Base-by-base conservation (phyloP, 306 rosid species). In the Vigna angularis region DNA sequence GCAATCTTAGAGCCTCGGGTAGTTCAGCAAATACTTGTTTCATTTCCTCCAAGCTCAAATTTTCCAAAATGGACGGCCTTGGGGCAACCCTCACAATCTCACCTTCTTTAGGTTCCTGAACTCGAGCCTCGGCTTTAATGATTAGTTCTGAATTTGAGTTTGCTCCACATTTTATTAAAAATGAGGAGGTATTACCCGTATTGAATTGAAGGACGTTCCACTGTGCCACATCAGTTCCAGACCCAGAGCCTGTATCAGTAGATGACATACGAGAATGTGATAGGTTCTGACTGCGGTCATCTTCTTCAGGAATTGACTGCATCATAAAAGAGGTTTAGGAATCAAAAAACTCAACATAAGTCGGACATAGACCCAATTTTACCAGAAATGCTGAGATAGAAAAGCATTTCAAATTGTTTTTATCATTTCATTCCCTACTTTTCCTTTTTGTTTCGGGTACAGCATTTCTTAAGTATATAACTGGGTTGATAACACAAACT, bases 191-290 rank as follows among this genome's bases (percentile, higher is more conserved):
- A 8, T 89, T 86, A 72, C 97, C 93, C 3, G 97, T 93, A 68
- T 93, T 93, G 75, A 93, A 93, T 88, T 93, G 97, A 36, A 93
- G 87, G 72, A 93, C 93, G 5, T 89, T 93, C 96, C 93, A 90
- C 82, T 90, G 93, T 12, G 89, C 86, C 75, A 90, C 97, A 40
- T 87, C 89, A 12, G 81, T 76, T 82, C 85, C 93, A 32, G 87
- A 74, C 70, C 86, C 86, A 67, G 84, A 74, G 16, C 86, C 86
- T 57, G 75, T 70, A 80, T 87, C 97, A 62, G 81, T 30, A 26
- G 88, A 87, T 75, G 85, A 64, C 65, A 79, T 86, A 68, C 22
- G 82, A 64, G 79, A 62, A 59, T 84, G 89, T 18, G 92, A 82
- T 66, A 63, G 48, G 49, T 76, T 91, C 47, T 51, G 91, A 68